These are phyloP conservation scores for Athelia sp. DNA, from an alignment of 1,284 basidiomycete genomes.

Conservation along the genomic window DNA sequence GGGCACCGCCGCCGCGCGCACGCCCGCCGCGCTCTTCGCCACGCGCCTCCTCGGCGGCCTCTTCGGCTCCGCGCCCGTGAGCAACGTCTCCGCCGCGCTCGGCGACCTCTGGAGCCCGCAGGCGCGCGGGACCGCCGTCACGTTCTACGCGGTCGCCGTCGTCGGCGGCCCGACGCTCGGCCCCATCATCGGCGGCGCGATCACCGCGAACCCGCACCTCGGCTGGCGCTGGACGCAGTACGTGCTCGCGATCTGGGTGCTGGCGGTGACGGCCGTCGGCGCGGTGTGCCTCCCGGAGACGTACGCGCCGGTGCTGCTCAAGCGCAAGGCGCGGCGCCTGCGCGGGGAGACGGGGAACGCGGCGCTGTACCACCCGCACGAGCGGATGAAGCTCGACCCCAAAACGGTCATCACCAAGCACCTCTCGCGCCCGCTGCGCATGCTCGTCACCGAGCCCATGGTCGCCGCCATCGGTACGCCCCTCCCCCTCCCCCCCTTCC, in stretches of 20 bases:
- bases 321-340: slow-evolving; percentile 22
- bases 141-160: slow-evolving; percentile 28
- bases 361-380: neutral
- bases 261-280: slow-evolving; percentile 12
- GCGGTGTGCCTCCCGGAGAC: slow-evolving; percentile 27
- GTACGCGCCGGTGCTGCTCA: slow-evolving; percentile 24
- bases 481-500: neutral
- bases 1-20: slow-evolving; percentile 21
- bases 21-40: slow-evolving; percentile 26
- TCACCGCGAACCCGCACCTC: slow-evolving; percentile 12
- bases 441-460: neutral
- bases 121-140: slow-evolving; percentile 25
- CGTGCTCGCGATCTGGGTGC: slow-evolving; percentile 19
- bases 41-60: slow-evolving; percentile 27
- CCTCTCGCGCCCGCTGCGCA: too few relatives aligned
- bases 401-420: neutral
- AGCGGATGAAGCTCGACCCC: neutral
- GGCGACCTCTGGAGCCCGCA: slow-evolving; percentile 31
- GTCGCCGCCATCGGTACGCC: neutral
- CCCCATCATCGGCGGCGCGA: slow-evolving; percentile 20
- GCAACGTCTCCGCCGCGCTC: slow-evolving; percentile 31
- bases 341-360: neutral
- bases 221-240: slow-evolving; percentile 31
- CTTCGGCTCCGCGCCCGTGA: slow-evolving; percentile 23
- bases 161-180: slow-evolving; percentile 18